These are phyloP conservation scores for Blastobotrys aristatus DNA, from an alignment of 1,139 yeast species.

Conservation along the genomic window DNA sequence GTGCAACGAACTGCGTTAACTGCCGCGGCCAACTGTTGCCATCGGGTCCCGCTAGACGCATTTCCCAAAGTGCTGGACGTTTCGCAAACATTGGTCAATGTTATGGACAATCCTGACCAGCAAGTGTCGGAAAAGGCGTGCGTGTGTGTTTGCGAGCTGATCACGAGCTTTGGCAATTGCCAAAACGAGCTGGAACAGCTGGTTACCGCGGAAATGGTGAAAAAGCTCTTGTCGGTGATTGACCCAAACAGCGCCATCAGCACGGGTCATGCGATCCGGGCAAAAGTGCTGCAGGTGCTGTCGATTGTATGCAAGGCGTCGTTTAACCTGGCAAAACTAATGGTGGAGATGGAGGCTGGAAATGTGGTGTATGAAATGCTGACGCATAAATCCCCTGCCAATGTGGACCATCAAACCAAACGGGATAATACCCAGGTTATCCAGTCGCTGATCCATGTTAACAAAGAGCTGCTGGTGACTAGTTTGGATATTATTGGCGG, in stretches of 20 bases:
- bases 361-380: conserved; percentile 33
- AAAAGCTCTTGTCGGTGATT: conserved; percentile 23
- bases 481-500: conserved; percentile 54
- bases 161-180: conserved; percentile 47
- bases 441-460: conserved; percentile 71
- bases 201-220: conserved; percentile 28
- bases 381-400: conserved; percentile 31
- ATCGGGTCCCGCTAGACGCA: conserved; percentile 42
- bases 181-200: conserved; percentile 46
- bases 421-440: conserved; percentile 40
- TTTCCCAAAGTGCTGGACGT: conserved; percentile 50
- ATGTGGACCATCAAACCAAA: conserved; percentile 17
- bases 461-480: conserved; percentile 57
- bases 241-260: conserved; percentile 23
- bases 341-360: conserved; percentile 29
- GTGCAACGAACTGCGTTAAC: conserved; percentile 80
- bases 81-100: conserved; percentile 57
- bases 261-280: conserved; percentile 23
- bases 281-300: conserved; percentile 32
- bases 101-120: conserved; percentile 58
- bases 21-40: conserved; percentile 74
- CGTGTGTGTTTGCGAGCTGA: conserved; percentile 59
- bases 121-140: conserved; percentile 66
- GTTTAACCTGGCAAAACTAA: conserved; percentile 24
- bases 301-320: conserved; percentile 44